Evolutionary conservation across 1,284 basidiomycete genomes (phyloP).

Genomic region (Neolentinus lepideus): DNA sequence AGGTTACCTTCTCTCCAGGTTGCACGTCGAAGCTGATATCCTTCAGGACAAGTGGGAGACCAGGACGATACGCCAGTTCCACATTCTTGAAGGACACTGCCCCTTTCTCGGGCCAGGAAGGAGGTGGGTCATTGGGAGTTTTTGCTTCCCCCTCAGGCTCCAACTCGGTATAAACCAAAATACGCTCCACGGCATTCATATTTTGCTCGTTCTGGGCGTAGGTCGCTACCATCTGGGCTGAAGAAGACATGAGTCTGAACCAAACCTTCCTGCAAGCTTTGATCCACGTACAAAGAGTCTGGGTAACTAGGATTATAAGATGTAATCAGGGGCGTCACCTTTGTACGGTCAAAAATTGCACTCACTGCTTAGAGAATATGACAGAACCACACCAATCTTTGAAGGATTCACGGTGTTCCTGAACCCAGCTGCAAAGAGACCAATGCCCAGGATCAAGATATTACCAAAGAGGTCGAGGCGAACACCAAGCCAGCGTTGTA

Average conservation of each 20-base stretch:
- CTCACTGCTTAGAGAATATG: constrained; percentile 57
- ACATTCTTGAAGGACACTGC: constrained; percentile 57
- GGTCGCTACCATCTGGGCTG: constrained; percentile 49
- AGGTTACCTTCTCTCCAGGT: constrained; percentile 62
- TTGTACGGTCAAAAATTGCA: too few species aligned
- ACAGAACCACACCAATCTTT: constrained; percentile 55
- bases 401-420: constrained; percentile 39
- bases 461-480: constrained; percentile 67
- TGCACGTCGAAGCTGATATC: constrained; percentile 55
- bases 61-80: constrained; percentile 60
- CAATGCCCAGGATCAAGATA: constrained; percentile 67
- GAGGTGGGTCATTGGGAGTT: constrained; percentile 42
- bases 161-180: constrained; percentile 51
- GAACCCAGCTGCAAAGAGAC: constrained; percentile 56
- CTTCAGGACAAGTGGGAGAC: constrained; percentile 68
- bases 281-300: constrained; percentile 40
- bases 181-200: constrained; percentile 68
- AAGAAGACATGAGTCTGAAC: constrained; percentile 4
- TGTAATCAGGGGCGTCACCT: too few species aligned
- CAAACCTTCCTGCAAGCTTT: neutral
- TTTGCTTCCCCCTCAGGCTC: constrained; percentile 37
- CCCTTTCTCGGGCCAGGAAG: constrained; percentile 63
- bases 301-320: constrained; percentile 34
- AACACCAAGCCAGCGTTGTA: constrained; percentile 55
- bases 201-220: constrained; percentile 61